These are phyloP conservation scores for Eragrostis nindensis DNA, from an alignment of 176 grass and related monocot species.

Conservation along the genomic window DNA sequence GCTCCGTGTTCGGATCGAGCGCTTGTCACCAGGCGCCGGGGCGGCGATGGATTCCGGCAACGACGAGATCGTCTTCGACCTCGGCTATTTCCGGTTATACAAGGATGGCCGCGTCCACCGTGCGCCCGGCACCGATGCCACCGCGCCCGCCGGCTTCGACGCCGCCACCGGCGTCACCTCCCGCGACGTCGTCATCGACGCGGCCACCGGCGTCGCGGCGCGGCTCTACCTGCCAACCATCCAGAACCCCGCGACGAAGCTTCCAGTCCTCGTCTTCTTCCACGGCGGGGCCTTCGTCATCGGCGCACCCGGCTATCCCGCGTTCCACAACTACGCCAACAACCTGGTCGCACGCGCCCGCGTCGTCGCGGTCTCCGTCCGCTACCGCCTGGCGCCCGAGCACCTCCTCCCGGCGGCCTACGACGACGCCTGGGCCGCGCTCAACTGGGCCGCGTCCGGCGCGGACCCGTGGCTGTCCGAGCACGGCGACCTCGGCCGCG, in stretches of 20 bases:
- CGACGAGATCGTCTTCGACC: slow-evolving; percentile 25
- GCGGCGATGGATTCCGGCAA: slow-evolving; percentile 30
- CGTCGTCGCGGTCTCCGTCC: slow-evolving; percentile 57
- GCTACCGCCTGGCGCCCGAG: slow-evolving; percentile 72
- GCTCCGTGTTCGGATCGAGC: background rate
- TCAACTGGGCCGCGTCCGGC: slow-evolving; percentile 47
- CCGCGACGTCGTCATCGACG: slow-evolving; percentile 46
- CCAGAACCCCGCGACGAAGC: background rate
- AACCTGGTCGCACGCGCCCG: slow-evolving; percentile 39
- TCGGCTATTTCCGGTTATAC: slow-evolving; percentile 29
- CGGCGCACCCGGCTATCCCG: slow-evolving; percentile 24
- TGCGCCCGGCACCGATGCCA: background rate
- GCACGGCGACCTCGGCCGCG: slow-evolving; percentile 50
- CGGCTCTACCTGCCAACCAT: slow-evolving; percentile 32
- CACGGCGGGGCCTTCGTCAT: slow-evolving; percentile 69
- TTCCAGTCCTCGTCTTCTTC: slow-evolving; percentile 53
- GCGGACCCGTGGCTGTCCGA: slow-evolving; percentile 56
- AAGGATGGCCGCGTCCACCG: slow-evolving; percentile 42
- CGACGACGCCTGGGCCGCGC: slow-evolving; percentile 58
- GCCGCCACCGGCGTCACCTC: slow-evolving; percentile 41
- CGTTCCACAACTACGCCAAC: slow-evolving; percentile 47
- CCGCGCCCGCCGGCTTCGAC: slow-evolving; percentile 45
- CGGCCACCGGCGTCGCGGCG: slow-evolving; percentile 30
- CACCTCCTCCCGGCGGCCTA: slow-evolving; percentile 59
- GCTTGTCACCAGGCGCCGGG: background rate